phyloP scores from a whole-genome alignment of 2,329 filamentous ascomycete species.

The Aspergillus transmontanensis region DNA sequence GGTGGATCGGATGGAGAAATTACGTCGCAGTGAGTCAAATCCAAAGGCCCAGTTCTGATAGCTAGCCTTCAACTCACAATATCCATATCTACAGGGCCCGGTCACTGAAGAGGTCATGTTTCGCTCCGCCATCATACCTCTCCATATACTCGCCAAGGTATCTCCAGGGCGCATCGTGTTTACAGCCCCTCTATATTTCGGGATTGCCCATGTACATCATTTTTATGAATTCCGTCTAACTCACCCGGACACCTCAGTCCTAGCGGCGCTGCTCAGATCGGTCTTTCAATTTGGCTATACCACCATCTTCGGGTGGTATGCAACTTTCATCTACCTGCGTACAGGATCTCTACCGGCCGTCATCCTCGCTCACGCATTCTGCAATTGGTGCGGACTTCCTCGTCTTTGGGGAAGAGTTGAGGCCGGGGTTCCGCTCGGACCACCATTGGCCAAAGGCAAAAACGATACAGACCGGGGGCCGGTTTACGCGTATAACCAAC shows the following conservation, averaged over 20 bases:
- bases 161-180: conserved; percentile 67
- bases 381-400: conserved; percentile 89
- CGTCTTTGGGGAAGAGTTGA: conserved; percentile 79
- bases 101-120: conserved; percentile 93
- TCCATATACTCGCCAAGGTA: conserved; percentile 73
- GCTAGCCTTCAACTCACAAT: conserved; percentile 19
- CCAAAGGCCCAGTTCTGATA: conserved; percentile 3
- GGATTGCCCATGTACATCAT: conserved; percentile 91
- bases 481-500: conserved; percentile 26
- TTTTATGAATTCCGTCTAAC: conserved; percentile 91
- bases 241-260: conserved; percentile 68
- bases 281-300: conserved; percentile 88
- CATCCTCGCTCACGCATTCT: conserved; percentile 80
- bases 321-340: conserved; percentile 82
- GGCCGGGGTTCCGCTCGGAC: conserved; percentile 45
- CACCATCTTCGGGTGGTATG: conserved; percentile 89
- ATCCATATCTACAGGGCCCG: conserved; percentile 62
- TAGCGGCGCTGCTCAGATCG: conserved; percentile 68
- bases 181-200: conserved; percentile 84
- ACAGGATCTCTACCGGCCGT: conserved; percentile 79
- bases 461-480: conserved; percentile 34
- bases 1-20: conserved; percentile 85
- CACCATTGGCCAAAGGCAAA: conserved; percentile 41
- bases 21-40: conserved; percentile 70
- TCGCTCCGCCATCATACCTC: conserved; percentile 79